A percentile compares a stretch with the other conserved stretches of the same genome.
Conservation (phyloP, 1,139 yeast species). For the Candida sp. region DNA sequence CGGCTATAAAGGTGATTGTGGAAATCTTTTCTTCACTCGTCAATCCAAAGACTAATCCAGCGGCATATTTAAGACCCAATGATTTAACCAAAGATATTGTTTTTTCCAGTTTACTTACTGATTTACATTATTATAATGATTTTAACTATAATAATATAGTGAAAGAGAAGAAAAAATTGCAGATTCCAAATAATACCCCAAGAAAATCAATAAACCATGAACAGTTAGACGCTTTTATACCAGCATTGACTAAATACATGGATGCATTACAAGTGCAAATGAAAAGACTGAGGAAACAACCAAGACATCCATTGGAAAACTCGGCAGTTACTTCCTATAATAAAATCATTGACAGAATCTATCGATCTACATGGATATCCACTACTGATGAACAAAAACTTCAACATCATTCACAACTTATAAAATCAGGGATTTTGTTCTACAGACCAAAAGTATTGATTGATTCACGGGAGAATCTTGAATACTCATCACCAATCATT, state of each 20-base stretch:
- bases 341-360: constrained; percentile 20
- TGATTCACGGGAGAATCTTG: constrained; percentile 16
- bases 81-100: constrained; percentile 26
- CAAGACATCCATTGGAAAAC: background rate
- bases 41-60: constrained; percentile 15
- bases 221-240: constrained; percentile 18
- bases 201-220: constrained; percentile 18
- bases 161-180: constrained; percentile 10
- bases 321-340: constrained; percentile 19
- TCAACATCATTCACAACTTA: constrained; percentile 20
- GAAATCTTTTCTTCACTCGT: constrained; percentile 23
- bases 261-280: constrained; percentile 16
- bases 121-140: constrained; percentile 33
- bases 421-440: constrained; percentile 28
- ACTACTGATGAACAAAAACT: constrained; percentile 11
- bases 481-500: constrained; percentile 15
- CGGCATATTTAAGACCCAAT: constrained; percentile 16
- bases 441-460: constrained; percentile 22
- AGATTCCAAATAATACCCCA: constrained; percentile 18
- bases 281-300: constrained; percentile 9
- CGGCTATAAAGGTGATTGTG: constrained; percentile 16
- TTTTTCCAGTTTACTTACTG: constrained; percentile 29
- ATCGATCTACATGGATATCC: constrained; percentile 23
- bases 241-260: constrained; percentile 15
- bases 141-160: constrained; percentile 21